These are phyloP conservation scores for Podila verticillata DNA, from an alignment of 192 early-diverging fungal genomes.

Conservation along the genomic window DNA sequence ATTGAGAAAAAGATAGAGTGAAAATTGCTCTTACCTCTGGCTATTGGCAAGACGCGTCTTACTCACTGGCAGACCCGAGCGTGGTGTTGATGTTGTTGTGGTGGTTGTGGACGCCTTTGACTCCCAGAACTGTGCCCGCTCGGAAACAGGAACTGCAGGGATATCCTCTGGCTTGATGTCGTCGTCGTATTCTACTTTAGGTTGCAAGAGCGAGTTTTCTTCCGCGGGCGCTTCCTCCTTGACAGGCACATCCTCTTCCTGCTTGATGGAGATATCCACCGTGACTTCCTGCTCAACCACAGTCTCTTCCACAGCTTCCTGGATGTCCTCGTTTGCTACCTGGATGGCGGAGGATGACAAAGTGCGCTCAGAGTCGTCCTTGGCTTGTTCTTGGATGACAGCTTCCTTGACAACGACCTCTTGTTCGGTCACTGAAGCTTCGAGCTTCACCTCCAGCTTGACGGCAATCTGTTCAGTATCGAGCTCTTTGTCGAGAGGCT, in stretches of 20 bases:
- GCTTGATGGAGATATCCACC: conserved; percentile 7
- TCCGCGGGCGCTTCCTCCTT: conserved; percentile 4
- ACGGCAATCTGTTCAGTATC: conserved; percentile 6
- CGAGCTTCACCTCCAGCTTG: conserved; percentile 2
- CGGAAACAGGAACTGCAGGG: conserved; percentile 10
- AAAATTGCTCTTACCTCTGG: background rate
- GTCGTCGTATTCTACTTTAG: background rate
- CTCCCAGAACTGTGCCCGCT: conserved; percentile 42
- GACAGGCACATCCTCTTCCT: conserved; percentile 12
- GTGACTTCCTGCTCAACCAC: background rate
- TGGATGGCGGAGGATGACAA: too few species aligned
- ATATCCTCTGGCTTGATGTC: conserved; percentile 11
- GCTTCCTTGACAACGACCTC: background rate
- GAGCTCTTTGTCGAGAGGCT: background rate
- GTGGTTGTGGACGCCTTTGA: conserved; percentile 8
- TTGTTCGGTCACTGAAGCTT: background rate
- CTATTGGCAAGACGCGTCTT: conserved; percentile 6
- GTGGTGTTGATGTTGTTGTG: background rate
- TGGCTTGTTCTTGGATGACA: background rate
- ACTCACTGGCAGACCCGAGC: conserved; percentile 23
- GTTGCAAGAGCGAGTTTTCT: background rate
- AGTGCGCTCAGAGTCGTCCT: too few species aligned
- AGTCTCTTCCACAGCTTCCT: background rate
- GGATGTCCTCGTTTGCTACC: background rate
- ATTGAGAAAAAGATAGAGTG: background rate